A percentile compares a stretch with the other conserved stretches of the same genome.
Evolutionary conservation across 352 stramenopile species (phyloP).

Genomic region (Thalassiosira ordinaria): DNA sequence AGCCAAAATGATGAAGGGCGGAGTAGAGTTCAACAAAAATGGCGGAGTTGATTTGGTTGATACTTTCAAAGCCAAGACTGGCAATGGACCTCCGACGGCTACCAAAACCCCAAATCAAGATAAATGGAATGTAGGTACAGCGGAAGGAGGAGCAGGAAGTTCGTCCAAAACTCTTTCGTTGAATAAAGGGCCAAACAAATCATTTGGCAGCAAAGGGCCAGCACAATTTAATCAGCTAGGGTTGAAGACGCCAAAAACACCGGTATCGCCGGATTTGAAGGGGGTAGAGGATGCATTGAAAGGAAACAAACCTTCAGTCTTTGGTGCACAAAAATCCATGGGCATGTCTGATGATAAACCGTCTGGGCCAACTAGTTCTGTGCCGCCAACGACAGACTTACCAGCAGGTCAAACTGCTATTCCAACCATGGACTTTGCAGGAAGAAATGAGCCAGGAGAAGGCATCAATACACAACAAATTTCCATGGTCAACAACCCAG

Average conservation of each 20-base stretch:
- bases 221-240: too few relatives aligned
- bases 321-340: not conserved
- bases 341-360: not conserved
- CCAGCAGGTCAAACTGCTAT: not conserved
- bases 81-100: too few relatives aligned
- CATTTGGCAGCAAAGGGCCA: too few relatives aligned
- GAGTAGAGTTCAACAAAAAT: not conserved
- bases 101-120: too few relatives aligned
- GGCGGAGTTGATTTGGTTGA: not conserved
- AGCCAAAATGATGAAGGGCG: not conserved
- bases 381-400: not conserved
- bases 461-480: not conserved
- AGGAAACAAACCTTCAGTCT: too few relatives aligned
- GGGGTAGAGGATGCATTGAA: too few relatives aligned
- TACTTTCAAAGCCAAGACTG: not conserved
- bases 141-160: too few relatives aligned
- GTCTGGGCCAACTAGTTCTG: not conserved
- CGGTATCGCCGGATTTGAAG: too few relatives aligned
- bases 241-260: too few relatives aligned
- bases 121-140: too few relatives aligned
- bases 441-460: not conserved
- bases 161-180: too few relatives aligned
- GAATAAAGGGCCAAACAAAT: too few relatives aligned
- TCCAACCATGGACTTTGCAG: constrained; percentile 1
- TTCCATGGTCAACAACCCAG: not conserved